phyloP scores from a whole-genome alignment of 345 rosid genomes.

The Eutrema yunnanense region DNA sequence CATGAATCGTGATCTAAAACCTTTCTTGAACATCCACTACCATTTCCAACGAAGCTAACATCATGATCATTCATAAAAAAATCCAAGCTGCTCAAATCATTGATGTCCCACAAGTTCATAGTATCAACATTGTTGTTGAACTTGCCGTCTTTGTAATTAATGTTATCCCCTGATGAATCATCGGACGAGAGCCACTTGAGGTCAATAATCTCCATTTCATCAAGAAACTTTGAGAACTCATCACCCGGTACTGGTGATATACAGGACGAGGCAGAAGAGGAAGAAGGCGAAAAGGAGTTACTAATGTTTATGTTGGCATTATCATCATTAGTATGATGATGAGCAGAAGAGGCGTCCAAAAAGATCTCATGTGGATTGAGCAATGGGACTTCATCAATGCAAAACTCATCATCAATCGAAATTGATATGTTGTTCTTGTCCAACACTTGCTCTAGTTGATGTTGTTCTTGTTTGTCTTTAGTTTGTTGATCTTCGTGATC shows the following conservation, averaged over 20 bases:
- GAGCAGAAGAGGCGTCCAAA: slow-evolving; percentile 17
- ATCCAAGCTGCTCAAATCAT: slow-evolving; percentile 59
- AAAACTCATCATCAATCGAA: slow-evolving; percentile 39
- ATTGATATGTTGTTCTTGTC: slow-evolving; percentile 3
- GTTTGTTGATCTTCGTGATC: slow-evolving; percentile 10
- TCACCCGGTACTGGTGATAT: slow-evolving; percentile 19
- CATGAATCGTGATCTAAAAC: slow-evolving; percentile 29
- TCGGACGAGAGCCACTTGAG: slow-evolving; percentile 19
- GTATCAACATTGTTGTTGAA: slow-evolving; percentile 21
- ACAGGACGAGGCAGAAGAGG: slow-evolving; percentile 24
- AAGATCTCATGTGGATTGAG: slow-evolving; percentile 64
- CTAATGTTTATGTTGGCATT: slow-evolving; percentile 8
- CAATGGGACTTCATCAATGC: slow-evolving; percentile 74
- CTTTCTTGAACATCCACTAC: slow-evolving; percentile 21
- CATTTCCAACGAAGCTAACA: slow-evolving; percentile 25
- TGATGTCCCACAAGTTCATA: slow-evolving; percentile 47
- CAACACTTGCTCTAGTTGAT: slow-evolving; percentile 7
- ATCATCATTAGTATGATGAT: slow-evolving; percentile 35
- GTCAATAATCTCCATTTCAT: slow-evolving; percentile 29
- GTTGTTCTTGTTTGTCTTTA: slow-evolving; percentile 1
- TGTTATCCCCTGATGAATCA: slow-evolving; percentile 1
- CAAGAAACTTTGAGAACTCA: slow-evolving; percentile 27
- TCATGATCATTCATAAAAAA: slow-evolving; percentile 33
- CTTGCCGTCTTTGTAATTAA: slow-evolving; percentile 5
- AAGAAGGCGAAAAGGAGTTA: slow-evolving; percentile 17